Evolutionary conservation across 257 asterid genomes (phyloP).

Genomic region (Coffea eugenioides): DNA sequence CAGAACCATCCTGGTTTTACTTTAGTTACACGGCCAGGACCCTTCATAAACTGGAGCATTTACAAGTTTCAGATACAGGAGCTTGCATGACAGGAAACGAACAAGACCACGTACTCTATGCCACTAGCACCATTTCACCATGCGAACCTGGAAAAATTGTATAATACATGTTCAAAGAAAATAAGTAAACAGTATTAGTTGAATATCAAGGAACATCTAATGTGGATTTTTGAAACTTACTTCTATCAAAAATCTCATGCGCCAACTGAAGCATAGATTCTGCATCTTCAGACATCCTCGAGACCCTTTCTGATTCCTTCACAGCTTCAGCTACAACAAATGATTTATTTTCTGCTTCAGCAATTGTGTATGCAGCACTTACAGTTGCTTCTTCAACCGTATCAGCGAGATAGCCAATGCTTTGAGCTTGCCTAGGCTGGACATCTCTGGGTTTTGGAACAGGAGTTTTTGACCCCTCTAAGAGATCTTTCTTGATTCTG

Average conservation of each 20-base stretch:
- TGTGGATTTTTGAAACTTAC: slow-evolving; percentile 33
- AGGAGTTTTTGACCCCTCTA: slow-evolving; percentile 25
- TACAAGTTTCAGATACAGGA: slow-evolving; percentile 10
- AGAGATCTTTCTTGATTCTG: slow-evolving; percentile 47
- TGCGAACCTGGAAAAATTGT: slow-evolving; percentile 46
- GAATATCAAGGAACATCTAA: not conserved
- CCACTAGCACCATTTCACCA: slow-evolving; percentile 55
- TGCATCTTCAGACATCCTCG: slow-evolving; percentile 66
- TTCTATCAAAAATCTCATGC: slow-evolving; percentile 53
- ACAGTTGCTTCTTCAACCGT: slow-evolving; percentile 60
- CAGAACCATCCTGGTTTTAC: slow-evolving; percentile 1
- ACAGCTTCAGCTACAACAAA: slow-evolving; percentile 73
- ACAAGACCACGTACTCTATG: slow-evolving; percentile 23
- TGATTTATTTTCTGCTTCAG: slow-evolving; percentile 83
- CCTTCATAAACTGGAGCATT: not conserved
- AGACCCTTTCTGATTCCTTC: slow-evolving; percentile 75
- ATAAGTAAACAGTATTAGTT: not conserved
- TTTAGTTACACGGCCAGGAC: slow-evolving; percentile 5
- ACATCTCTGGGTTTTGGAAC: slow-evolving; percentile 37
- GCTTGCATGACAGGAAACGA: not conserved
- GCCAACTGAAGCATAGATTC: slow-evolving; percentile 62
- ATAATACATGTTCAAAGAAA: slow-evolving; percentile 4
- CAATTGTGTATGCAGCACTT: slow-evolving; percentile 53
- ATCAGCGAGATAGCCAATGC: slow-evolving; percentile 49
- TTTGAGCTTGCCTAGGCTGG: slow-evolving; percentile 41